Percentiles rank a stretch among this genome's conserved stretches.
These are phyloP conservation scores for Celoporthe dispersa DNA, from an alignment of 2,329 filamentous ascomycete species.

Conservation along the genomic window DNA sequence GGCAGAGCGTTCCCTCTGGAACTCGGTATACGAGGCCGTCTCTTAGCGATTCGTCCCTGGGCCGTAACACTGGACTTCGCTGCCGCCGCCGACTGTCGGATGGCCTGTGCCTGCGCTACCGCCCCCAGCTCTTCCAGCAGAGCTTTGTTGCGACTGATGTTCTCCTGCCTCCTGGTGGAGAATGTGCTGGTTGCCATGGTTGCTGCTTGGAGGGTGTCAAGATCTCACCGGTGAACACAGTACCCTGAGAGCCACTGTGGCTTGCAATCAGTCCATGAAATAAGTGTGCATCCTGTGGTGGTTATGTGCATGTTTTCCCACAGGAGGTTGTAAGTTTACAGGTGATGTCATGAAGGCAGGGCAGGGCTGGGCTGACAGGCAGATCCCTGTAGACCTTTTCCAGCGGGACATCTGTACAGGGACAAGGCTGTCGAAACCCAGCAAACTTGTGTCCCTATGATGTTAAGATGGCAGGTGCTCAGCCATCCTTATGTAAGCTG, in stretches of 20 bases:
- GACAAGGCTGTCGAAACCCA: not conserved
- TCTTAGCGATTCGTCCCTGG: conserved; percentile 4
- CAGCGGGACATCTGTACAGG: not conserved
- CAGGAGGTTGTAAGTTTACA: not conserved
- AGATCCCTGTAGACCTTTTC: not conserved
- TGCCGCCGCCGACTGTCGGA: conserved; percentile 29
- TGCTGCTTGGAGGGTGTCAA: not conserved
- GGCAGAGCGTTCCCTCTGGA: conserved; percentile 35
- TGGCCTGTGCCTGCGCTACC: conserved; percentile 35
- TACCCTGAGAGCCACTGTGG: not conserved
- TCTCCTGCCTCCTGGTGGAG: conserved; percentile 49
- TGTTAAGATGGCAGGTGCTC: not conserved
- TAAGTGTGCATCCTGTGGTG: not conserved
- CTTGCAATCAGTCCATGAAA: not conserved
- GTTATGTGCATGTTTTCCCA: not conserved
- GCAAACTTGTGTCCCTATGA: not conserved
- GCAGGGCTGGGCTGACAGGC: not conserved
- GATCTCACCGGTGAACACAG: not conserved
- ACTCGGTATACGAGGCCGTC: conserved; percentile 10
- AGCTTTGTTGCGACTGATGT: conserved; percentile 54
- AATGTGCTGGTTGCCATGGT: conserved; percentile 38
- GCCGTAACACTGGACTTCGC: not conserved
- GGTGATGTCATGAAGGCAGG: not conserved
- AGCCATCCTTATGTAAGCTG: not conserved
- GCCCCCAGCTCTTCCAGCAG: conserved; percentile 53